Base-by-base conservation (phyloP, 371 early-diverging fungal species). In the Mucor irregularis region DNA sequence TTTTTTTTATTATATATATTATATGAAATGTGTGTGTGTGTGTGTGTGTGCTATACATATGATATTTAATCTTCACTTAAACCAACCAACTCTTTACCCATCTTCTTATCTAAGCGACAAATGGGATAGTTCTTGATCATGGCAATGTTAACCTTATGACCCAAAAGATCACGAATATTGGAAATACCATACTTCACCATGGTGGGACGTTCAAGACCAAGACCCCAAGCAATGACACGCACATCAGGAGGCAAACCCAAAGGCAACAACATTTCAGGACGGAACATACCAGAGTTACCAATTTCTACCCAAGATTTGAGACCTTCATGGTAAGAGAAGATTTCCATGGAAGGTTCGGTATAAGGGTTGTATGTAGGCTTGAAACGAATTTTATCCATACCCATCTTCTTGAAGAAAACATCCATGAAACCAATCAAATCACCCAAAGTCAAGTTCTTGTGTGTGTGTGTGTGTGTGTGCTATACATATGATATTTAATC, bases 291-390 rank as follows among this genome's bases (percentile, higher is more conserved):
- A 17, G 95, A 94, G 88, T 99, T 99, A 53, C 99, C 99, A 47
- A 99, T 91, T 78, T 99, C 99, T 49, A 99, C 96, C 98, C 99
- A 99, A 75, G 90, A 89, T 58, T 90, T 84, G 62, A 99, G 83
- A 28, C 94, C 94, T 65, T 78, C 91, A 73, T 99, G 99, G 82
- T 94, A 99, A 37, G 99, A 94, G 84, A 99, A 99, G 67, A 99
- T 96, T 70, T 99, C 99, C 97, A 99, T 92, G 59, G 92, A 91
- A 39, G 99, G 99, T 77, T 99, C 99, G 33, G 99, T 99, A 83
- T 99, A 99, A 50, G 99, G 99, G 80, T 99, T 99, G 83, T 95
- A 99, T 11, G 99, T 97, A 35, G 99, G 99, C 88, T 99, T 99
- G 91, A 99, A 99, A 62, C 96, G 91, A 50, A 99, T 88, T 65